Base-by-base conservation (phyloP, 2,329 filamentous ascomycete species). In the Bipolaris sorokiniana region DNA sequence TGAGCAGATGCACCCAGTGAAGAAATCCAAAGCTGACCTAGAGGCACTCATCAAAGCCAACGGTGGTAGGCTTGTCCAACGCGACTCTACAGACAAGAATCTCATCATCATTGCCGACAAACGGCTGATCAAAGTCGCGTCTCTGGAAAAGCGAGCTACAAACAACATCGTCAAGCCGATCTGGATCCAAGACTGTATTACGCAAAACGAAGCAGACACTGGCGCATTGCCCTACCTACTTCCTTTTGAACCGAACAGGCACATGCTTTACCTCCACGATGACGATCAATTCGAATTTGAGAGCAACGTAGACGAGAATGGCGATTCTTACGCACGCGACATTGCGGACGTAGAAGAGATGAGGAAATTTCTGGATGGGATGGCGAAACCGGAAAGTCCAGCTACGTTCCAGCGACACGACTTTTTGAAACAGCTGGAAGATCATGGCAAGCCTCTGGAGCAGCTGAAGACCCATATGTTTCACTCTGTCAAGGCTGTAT, bases 131-230 rank as follows among this genome's bases (percentile, higher is more conserved):
- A 93, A 93, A 69, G 92, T 93, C 1, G 90, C 91, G 1, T 92
- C 91, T 9, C 77, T 97, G 7, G 87, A 92, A 59, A 96, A 95
- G 68, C 82, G 81, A 5, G 88, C 87, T 3, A 81, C 85, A 0
- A 82, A 85, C 6, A 88, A 91, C 64, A 88, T 99, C 48, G 82
- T 98, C 54, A 86, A 86, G 20, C 90, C 93, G 0, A 83, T 81
- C 5, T 99, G 95, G 95, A 79, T 98, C 2, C 81, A 90, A 26
- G 92, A 98, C 73, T 95, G 91, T 67, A 82, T 96, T 33, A 83
- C 84, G 31, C 83, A 87, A 63, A 81, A 80, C 42, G 82, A 88
- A 61, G 69, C 76, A 40, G 85, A 88, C 64, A 70, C 71, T 1
- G 74, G 86, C 75, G 76, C 83, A 62, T 51, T 81, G 1, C 83